phyloP scores from a whole-genome alignment of 306 rosid species.

The Trifolium subterraneum region DNA sequence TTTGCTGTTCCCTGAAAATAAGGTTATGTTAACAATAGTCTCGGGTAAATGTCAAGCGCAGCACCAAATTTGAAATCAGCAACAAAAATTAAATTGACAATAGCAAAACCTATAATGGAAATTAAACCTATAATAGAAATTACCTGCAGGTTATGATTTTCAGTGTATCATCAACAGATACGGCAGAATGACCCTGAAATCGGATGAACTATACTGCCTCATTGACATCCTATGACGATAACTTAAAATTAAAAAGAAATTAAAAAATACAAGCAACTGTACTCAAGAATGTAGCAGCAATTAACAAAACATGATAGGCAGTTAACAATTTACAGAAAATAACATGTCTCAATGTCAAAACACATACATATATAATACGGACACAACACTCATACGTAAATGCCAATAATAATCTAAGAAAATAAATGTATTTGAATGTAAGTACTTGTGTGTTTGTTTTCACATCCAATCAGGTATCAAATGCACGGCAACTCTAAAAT shows the following conservation, averaged over 20 bases:
- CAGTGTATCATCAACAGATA: constrained; percentile 70
- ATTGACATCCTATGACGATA: constrained; percentile 40
- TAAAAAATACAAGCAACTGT: constrained; percentile 18
- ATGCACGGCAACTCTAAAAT: too few relatives aligned
- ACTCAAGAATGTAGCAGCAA: background rate
- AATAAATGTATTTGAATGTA: background rate
- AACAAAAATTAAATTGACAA: constrained; percentile 6
- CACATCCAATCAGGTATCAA: too few relatives aligned
- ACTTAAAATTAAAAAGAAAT: constrained; percentile 34
- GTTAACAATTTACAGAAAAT: background rate
- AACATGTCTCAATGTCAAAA: background rate
- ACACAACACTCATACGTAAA: too few relatives aligned
- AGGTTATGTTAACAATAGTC: constrained; percentile 34
- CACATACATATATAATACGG: background rate
- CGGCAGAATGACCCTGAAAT: constrained; percentile 71
- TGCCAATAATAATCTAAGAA: too few relatives aligned
- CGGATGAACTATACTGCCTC: constrained; percentile 47
- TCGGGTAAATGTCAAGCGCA: background rate
- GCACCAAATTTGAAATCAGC: constrained; percentile 32
- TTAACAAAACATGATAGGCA: background rate
- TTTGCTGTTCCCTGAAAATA: constrained; percentile 65
- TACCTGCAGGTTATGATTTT: constrained; percentile 74
- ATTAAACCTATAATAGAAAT: constrained; percentile 40
- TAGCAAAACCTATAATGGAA: constrained; percentile 7
- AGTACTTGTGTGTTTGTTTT: too few relatives aligned